Percentiles rank a stretch among this genome's conserved stretches.
Conservation (phyloP, 1,284 basidiomycete genomes). For the Rhodotorula sp. region DNA sequence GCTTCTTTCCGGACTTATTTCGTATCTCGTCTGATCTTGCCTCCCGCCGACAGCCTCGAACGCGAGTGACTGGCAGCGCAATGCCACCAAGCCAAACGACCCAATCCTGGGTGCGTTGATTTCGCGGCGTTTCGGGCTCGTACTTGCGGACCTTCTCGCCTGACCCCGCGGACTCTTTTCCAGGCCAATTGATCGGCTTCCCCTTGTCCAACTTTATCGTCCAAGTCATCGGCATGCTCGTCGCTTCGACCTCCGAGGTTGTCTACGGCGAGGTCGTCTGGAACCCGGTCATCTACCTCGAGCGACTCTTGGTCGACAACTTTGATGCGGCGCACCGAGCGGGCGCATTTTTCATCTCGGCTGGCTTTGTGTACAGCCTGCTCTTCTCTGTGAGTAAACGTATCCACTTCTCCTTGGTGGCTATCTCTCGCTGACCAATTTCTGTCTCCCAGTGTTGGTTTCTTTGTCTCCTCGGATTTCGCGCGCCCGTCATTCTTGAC, state of each 20-base stretch:
- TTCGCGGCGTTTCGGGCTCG: background rate
- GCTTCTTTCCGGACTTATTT: background rate
- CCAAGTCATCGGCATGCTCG: slow-evolving; percentile 24
- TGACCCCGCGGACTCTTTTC: too few species aligned
- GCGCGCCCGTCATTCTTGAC: too few species aligned
- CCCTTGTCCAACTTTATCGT: slow-evolving; percentile 15
- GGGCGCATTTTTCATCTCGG: slow-evolving; percentile 26
- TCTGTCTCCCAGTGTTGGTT: too few species aligned
- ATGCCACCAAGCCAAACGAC: slow-evolving; percentile 25
- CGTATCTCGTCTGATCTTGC: too few species aligned
- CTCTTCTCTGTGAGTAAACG: slow-evolving; percentile 43
- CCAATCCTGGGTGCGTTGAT: slow-evolving; percentile 6
- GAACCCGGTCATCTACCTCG: slow-evolving; percentile 23
- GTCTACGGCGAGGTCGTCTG: slow-evolving; percentile 27
- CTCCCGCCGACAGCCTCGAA: slow-evolving; percentile 7
- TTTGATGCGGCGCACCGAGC: slow-evolving; percentile 17
- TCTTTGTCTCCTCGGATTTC: too few species aligned
- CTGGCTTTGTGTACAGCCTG: slow-evolving; percentile 29
- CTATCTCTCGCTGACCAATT: too few species aligned
- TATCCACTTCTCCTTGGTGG: background rate
- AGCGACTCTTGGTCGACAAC: slow-evolving; percentile 16
- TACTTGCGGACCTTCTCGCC: background rate
- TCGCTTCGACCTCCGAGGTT: slow-evolving; percentile 9
- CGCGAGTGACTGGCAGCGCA: slow-evolving; percentile 23
- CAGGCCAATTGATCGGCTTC: slow-evolving; percentile 41